These are phyloP conservation scores for Phytopythium chamaehyphon DNA, from an alignment of 352 stramenopile genomes.

Conservation along the genomic window DNA sequence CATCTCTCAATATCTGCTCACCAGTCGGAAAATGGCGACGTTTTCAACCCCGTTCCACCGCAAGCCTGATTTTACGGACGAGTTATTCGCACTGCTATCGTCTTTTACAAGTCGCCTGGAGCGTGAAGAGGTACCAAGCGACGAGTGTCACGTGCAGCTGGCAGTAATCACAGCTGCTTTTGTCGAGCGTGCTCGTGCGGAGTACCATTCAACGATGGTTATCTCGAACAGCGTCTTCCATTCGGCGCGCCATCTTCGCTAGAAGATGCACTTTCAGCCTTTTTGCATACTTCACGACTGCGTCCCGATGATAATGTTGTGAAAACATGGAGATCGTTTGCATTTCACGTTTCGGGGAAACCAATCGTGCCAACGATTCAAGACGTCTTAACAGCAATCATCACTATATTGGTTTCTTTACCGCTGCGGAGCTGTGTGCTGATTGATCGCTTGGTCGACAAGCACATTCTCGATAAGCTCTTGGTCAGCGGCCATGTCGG, in stretches of 20 bases:
- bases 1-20: not conserved
- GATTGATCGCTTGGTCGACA: conserved; percentile 21
- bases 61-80: not conserved
- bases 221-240: not conserved
- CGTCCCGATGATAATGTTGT: no score
- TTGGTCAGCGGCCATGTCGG: conserved; percentile 27
- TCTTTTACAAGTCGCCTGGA: no score
- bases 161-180: not conserved
- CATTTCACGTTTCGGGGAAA: no score
- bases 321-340: no score
- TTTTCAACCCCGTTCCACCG: not conserved
- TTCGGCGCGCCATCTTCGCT: no score
- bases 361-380: no score
- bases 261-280: no score
- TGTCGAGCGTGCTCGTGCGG: not conserved
- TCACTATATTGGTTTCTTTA: no score
- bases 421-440: conserved; percentile 2
- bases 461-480: conserved; percentile 34
- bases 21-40: not conserved
- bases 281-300: no score
- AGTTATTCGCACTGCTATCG: not conserved
- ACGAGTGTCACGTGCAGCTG: not conserved
- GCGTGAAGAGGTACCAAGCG: not conserved
- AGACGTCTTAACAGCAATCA: no score
- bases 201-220: not conserved